These are phyloP conservation scores for Hippophae rhamnoides DNA, from an alignment of 306 rosid species.

Conservation along the genomic window DNA sequence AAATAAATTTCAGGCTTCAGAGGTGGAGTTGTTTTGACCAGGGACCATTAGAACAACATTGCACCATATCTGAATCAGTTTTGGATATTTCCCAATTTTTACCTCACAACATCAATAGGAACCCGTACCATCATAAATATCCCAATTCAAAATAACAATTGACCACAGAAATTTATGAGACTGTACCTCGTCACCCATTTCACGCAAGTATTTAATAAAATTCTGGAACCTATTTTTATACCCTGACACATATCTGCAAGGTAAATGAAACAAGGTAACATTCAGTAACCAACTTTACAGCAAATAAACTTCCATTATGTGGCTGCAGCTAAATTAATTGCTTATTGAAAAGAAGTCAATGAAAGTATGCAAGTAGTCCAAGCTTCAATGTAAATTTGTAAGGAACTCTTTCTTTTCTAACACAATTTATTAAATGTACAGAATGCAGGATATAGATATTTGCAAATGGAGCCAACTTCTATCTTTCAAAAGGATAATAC, in stretches of 20 bases:
- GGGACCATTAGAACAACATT: conserved; percentile 8
- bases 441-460: no score
- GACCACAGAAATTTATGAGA: neutral
- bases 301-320: neutral
- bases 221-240: conserved; percentile 57
- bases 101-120: neutral
- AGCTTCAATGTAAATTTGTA: no score
- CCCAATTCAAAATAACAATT: no score
- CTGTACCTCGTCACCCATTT: conserved; percentile 57
- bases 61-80: conserved; percentile 7
- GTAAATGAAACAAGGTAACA: conserved; percentile 8
- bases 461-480: no score
- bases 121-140: no score
- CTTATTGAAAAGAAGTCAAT: no score
- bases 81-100: neutral
- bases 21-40: neutral
- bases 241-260: conserved; percentile 48
- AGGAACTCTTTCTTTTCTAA: no score
- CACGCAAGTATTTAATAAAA: conserved; percentile 46
- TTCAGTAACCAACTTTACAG: neutral
- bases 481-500: no score
- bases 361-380: no score
- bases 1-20: neutral
- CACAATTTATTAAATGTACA: no score
- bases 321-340: neutral